Evolutionary conservation across 495 filamentous ascomycete genomes (phyloP), one percentile per base, ranked within the genome.

Genomic region (Penicilliopsis zonata): DNA sequence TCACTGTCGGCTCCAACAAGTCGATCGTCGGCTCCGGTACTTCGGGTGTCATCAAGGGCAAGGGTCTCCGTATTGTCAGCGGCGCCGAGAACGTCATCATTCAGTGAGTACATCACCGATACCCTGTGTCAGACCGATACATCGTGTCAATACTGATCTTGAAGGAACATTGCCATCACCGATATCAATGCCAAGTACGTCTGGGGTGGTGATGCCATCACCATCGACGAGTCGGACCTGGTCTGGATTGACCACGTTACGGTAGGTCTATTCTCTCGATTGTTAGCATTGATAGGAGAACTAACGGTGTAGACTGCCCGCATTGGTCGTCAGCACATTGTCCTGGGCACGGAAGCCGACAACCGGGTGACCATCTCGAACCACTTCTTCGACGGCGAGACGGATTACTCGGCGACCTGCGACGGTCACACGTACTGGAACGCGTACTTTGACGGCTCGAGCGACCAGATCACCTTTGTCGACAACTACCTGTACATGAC

Each of bases 341-440:
- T 62, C 21, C 54, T 62, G 21, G 62, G 63, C 24, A 53, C 49
- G 30, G 24, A 43, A 1, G 50, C 59, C 31, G 50, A 50, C 41
- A 56, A 56, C 42, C 53, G 58, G 33, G 54, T 68, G 21, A 61
- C 57, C 9, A 49, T 68, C 40, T 59, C 61, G 32, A 68, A 68
- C 52, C 53, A 36, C 50, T 62, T 49, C 42, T 57, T 68, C 44
- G 37, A 66, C 43, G 64, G 64, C 15, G 32, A 36, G 7, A 50
- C 51, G 27, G 29, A 44, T 25, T 63, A 47, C 34, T 63, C 58
- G 12, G 57, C 61, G 10, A 62, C 54, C 33, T 66, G 61, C 39
- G 49, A 68, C 31, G 49, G 51, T 13, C 52, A 66, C 42, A 50
- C 54, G 48, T 68, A 68, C 55, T 68, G 63, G 63, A 54, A 36